A percentile compares a stretch with the other conserved stretches of the same genome.
phyloP scores from a whole-genome alignment of 2,329 filamentous ascomycete genomes.

The Fusarium sp. region DNA sequence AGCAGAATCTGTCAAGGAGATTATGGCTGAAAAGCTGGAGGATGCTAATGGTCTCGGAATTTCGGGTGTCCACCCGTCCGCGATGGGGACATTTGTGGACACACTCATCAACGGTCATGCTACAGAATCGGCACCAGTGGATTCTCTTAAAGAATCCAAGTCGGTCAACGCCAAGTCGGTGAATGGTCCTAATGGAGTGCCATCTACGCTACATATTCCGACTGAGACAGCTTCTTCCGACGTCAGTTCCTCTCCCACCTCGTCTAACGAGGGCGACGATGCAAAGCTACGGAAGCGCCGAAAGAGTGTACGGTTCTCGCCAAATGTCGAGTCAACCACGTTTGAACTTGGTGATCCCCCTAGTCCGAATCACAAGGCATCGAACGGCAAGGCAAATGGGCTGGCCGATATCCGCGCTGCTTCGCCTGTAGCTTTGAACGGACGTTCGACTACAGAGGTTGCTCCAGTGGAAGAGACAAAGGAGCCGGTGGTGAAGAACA shows the following conservation, averaged over 20 bases:
- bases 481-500: constrained; percentile 58
- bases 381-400: constrained; percentile 30
- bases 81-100: constrained; percentile 19
- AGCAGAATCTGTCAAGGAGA: constrained; percentile 1
- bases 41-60: constrained; percentile 19
- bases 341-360: constrained; percentile 68
- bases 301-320: constrained; percentile 81
- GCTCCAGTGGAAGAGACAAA: not conserved
- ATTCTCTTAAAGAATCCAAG: not conserved
- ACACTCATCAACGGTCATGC: constrained; percentile 15
- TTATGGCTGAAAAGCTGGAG: not conserved
- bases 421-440: constrained; percentile 21
- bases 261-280: constrained; percentile 41
- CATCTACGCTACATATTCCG: not conserved
- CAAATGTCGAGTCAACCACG: constrained; percentile 75
- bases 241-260: constrained; percentile 30
- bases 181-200: constrained; percentile 7
- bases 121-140: not conserved
- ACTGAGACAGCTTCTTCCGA: constrained; percentile 23
- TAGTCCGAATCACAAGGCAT: constrained; percentile 57
- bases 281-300: constrained; percentile 56
- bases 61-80: constrained; percentile 6
- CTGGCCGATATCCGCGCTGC: constrained; percentile 29
- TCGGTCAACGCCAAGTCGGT: not conserved
- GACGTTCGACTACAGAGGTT: not conserved